Conservation (phyloP, 75 land plant species). For the Chamaecyparis obtusa region DNA sequence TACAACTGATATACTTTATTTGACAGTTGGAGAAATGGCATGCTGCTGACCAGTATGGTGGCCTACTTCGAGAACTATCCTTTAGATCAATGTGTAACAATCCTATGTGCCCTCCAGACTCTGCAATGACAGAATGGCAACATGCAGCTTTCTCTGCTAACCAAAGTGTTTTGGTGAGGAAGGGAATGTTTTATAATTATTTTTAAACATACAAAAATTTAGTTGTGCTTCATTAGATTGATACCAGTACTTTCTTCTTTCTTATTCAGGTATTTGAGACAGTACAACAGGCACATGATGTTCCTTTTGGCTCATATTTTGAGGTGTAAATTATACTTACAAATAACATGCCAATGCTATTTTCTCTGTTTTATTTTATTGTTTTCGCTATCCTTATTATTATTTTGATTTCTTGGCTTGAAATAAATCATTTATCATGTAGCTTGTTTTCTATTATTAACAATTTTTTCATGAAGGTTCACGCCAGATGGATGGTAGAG, state of each 20-base stretch:
- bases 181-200: not conserved
- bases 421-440: not conserved
- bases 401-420: not conserved
- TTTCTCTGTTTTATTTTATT: not conserved
- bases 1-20: not conserved
- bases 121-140: constrained; percentile 93
- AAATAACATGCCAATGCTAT: not conserved
- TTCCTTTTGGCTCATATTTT: constrained; percentile 92
- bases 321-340: constrained; percentile 48
- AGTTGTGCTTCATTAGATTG: not conserved
- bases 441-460: not conserved
- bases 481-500: constrained; percentile 69
- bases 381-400: not conserved
- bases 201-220: not conserved
- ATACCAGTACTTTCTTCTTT: constrained; percentile 7
- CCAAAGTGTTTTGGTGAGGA: constrained; percentile 64
- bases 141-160: constrained; percentile 64
- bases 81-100: constrained; percentile 80
- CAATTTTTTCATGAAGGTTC: constrained; percentile 54
- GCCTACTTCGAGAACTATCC: constrained; percentile 77
- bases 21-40: constrained; percentile 89
- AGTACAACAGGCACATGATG: constrained; percentile 97
- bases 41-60: constrained; percentile 82
- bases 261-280: constrained; percentile 80
- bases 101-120: constrained; percentile 99